Evolutionary conservation across 1,139 yeast species (phyloP).

Genomic region (Yamadazyma kanchanaburiensis): DNA sequence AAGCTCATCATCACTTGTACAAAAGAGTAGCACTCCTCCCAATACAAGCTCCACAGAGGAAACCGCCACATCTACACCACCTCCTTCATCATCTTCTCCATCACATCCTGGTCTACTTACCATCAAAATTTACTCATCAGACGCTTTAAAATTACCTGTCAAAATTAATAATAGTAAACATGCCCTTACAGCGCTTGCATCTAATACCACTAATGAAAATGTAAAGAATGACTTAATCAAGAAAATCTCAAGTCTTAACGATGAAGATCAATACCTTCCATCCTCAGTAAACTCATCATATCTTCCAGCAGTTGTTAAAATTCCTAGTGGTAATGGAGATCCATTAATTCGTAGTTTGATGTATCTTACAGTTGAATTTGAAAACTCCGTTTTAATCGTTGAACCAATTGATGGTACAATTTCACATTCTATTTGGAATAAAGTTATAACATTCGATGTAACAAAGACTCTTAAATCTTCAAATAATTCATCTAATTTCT

Average conservation of each 20-base stretch:
- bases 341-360: constrained; percentile 53
- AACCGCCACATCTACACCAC: too few species aligned
- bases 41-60: too few species aligned
- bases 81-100: constrained; percentile 12
- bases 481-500: constrained; percentile 30
- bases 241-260: constrained; percentile 23
- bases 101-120: constrained; percentile 64
- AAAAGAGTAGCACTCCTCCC: too few species aligned
- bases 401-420: constrained; percentile 75
- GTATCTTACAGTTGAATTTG: constrained; percentile 73
- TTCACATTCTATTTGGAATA: constrained; percentile 63
- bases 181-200: constrained; percentile 50
- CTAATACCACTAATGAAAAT: constrained; percentile 39
- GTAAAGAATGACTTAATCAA: constrained; percentile 36
- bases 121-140: constrained; percentile 64
- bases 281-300: constrained; percentile 40
- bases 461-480: constrained; percentile 45
- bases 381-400: constrained; percentile 77
- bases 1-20: not conserved
- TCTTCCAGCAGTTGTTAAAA: constrained; percentile 65
- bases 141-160: constrained; percentile 61
- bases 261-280: constrained; percentile 23
- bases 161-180: constrained; percentile 51
- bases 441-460: constrained; percentile 88
- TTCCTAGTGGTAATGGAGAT: constrained; percentile 42